Evolutionary conservation across 1,284 basidiomycete genomes (phyloP).

Genomic region (Stereum hirsutum): DNA sequence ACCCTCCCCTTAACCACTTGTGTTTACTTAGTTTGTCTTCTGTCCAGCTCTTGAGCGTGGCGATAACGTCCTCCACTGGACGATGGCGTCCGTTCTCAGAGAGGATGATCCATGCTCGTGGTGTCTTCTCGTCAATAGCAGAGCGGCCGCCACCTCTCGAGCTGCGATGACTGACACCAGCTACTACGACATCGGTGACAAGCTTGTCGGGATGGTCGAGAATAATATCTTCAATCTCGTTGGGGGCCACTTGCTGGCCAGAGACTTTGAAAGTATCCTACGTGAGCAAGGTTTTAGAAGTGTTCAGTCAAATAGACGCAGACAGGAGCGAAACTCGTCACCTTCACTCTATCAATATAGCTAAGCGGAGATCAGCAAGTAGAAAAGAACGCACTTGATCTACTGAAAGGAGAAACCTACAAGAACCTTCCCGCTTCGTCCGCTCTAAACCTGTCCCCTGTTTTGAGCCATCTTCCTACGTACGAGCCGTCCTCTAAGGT

Average conservation of each 20-base stretch:
- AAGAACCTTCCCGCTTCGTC: conserved; percentile 52
- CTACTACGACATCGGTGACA: conserved; percentile 53
- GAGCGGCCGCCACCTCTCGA: too few relatives aligned
- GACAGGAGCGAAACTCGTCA: conserved; percentile 13
- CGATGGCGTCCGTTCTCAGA: conserved; percentile 38
- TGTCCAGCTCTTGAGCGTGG: conserved; percentile 48
- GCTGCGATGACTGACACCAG: conserved; percentile 60
- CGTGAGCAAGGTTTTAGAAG: too few relatives aligned
- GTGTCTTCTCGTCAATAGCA: conserved; percentile 57
- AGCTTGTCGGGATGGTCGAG: conserved; percentile 48
- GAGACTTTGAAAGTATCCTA: conserved; percentile 70
- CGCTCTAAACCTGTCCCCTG: conserved; percentile 60
- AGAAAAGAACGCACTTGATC: too few relatives aligned
- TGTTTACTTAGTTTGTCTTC: conserved; percentile 48
- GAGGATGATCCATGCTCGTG: conserved; percentile 67
- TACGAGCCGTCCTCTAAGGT: conserved; percentile 40
- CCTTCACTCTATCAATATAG: conserved; percentile 55
- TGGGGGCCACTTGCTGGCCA: conserved; percentile 65
- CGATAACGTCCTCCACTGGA: conserved; percentile 32
- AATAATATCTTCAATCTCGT: conserved; percentile 60
- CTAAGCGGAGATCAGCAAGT: too few relatives aligned
- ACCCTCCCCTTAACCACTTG: conserved; percentile 59
- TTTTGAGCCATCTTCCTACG: conserved; percentile 71
- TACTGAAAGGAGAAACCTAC: conserved; percentile 42
- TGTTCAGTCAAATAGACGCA: too few relatives aligned